Base-by-base conservation (phyloP, 306 rosid genomes). In the Quercus wislizeni region DNA sequence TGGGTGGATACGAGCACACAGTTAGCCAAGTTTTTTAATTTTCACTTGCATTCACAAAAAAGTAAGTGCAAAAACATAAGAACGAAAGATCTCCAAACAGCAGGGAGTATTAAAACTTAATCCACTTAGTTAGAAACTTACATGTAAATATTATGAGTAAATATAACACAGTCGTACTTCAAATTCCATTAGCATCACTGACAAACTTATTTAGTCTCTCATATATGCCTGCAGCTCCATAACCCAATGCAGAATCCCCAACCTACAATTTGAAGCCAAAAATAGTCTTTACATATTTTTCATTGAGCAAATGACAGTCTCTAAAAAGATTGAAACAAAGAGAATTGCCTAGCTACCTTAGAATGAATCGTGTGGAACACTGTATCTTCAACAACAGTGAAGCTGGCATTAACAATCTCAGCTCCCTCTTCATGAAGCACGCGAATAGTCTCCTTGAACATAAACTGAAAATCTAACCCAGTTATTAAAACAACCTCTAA, bases 351-450 rank as follows among this genome's bases (percentile, higher is more conserved):
- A 88, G 96, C 91, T 46, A 88, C 97, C 91, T 83, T 76, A 12
- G 85, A 86, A 67, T 89, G 94, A 57, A 91, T 88, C 6, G 87
- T 84, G 76, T 93, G 92, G 74, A 88, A 88, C 65, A 83, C 76
- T 17, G 74, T 64, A 72, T 89, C 89, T 69, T 71, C 69, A 54
- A 73, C 79, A 67, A 81, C 86, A 6, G 85, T 81, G 76, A 85
- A 91, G 71, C 82, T 86, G 65, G 96, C 92, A 77, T 78, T 84
- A 25, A 91, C 85, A 84, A 91, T 70, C 77, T 89, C 92, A 7
- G 88, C 88, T 78, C 89, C 91, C 69, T 88, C 91, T 82, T 93
- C 88, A 8, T 77, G 84, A 76, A 93, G 88, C 63, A 88, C 57
- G 1, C 90, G 88, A 80, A 93, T 65, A 11, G 88, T 69, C 43